Conservation (phyloP, 441 rosid species). For the Rhodomyrtus psidioides region DNA sequence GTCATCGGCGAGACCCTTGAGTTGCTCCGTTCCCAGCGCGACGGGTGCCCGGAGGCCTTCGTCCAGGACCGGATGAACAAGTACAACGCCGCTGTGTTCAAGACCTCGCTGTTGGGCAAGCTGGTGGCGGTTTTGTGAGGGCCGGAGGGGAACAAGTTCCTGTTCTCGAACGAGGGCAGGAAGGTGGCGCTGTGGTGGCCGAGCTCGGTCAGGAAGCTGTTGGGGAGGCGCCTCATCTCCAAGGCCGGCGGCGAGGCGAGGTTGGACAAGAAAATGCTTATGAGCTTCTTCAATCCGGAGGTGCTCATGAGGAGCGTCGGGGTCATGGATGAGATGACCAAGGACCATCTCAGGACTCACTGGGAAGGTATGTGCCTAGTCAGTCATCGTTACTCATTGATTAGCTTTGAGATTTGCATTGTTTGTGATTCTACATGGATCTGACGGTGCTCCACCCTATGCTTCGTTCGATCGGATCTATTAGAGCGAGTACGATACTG, state of each 20-base stretch:
- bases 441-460: background rate
- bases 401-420: background rate
- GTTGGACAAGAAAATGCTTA: conserved; percentile 3
- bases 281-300: conserved; percentile 5
- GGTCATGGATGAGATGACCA: conserved; percentile 9
- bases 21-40: background rate
- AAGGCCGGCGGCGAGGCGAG: conserved; percentile 6
- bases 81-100: conserved; percentile 8
- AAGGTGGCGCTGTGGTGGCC: conserved; percentile 17
- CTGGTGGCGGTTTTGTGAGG: background rate
- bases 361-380: conserved; percentile 7
- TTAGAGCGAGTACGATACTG: background rate
- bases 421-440: background rate
- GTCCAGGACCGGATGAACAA: background rate
- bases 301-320: background rate
- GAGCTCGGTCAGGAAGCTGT: background rate
- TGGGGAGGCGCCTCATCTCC: background rate
- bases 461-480: background rate
- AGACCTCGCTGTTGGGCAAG: conserved; percentile 11
- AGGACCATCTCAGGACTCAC: background rate
- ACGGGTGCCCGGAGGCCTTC: conserved; percentile 9
- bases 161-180: conserved; percentile 19
- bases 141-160: conserved; percentile 8
- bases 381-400: background rate
- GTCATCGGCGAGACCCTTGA: conserved; percentile 6